Evolutionary conservation across 306 rosid species (phyloP).

Genomic region (Quercus rubra): DNA sequence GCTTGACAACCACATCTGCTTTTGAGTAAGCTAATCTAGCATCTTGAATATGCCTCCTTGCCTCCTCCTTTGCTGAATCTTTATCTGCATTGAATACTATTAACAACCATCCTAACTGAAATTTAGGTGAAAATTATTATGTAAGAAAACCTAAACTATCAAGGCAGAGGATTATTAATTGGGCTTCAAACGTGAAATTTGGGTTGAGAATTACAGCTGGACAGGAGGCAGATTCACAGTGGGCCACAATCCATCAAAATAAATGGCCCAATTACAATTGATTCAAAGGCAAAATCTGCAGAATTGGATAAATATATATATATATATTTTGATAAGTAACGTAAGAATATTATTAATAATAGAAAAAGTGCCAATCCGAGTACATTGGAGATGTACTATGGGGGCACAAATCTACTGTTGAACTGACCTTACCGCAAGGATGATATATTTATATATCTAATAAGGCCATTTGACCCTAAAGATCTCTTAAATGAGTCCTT

Average conservation of each 20-base stretch:
- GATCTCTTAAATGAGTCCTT: too few relatives aligned
- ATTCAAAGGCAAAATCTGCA: not conserved
- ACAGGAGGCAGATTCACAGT: not conserved
- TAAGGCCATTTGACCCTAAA: too few relatives aligned
- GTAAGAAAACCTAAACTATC: not conserved
- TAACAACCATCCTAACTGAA: not conserved
- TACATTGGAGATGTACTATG: too few relatives aligned
- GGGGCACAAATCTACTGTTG: not conserved
- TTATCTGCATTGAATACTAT: slow-evolving; percentile 56
- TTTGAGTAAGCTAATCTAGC: slow-evolving; percentile 60
- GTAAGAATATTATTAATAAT: too few relatives aligned
- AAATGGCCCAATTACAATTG: not conserved
- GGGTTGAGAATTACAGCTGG: not conserved
- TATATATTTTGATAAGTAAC: too few relatives aligned
- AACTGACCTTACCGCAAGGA: not conserved
- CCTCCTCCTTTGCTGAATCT: slow-evolving; percentile 81
- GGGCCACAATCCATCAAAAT: not conserved
- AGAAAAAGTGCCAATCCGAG: too few relatives aligned
- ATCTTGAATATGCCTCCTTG: slow-evolving; percentile 55
- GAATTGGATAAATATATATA: not conserved
- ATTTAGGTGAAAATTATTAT: not conserved
- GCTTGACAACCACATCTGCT: slow-evolving; percentile 76
- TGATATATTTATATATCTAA: not conserved
- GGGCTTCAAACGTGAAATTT: not conserved
- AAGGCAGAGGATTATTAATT: not conserved